Conservation (phyloP, 2,329 filamentous ascomycete species). For the Cordyceps cicadae region DNA sequence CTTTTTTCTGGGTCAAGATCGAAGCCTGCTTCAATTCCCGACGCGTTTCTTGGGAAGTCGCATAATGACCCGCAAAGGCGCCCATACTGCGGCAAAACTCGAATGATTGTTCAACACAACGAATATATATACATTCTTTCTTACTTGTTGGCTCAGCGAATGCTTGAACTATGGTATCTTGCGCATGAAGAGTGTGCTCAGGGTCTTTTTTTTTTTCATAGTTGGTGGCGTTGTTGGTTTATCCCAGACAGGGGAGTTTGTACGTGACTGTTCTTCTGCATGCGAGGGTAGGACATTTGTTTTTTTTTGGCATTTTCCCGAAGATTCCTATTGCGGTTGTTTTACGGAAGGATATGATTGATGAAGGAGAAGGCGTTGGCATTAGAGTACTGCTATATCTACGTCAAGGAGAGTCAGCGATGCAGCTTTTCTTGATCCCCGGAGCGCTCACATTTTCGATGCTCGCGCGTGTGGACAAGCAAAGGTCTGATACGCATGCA, state of each 20-base stretch:
- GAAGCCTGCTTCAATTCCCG: background rate
- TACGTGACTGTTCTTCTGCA: background rate
- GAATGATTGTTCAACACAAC: too few relatives aligned
- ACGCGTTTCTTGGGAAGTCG: background rate
- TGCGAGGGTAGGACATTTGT: background rate
- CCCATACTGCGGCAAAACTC: background rate
- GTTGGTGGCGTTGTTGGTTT: too few relatives aligned
- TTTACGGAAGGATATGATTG: background rate
- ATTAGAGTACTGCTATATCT: background rate
- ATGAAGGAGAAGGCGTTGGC: background rate
- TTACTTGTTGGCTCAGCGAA: too few relatives aligned
- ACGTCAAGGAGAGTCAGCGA: background rate
- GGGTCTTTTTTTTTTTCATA: background rate
- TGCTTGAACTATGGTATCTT: background rate
- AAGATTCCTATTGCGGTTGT: background rate
- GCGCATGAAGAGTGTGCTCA: background rate
- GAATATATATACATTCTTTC: background rate
- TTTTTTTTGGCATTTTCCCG: background rate
- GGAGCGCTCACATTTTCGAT: background rate
- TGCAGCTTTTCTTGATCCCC: background rate
- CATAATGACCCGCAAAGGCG: background rate
- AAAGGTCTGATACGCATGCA: constrained; percentile 8
- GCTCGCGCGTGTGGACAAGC: background rate
- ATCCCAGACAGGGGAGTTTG: background rate
- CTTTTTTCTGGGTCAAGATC: background rate